A percentile compares a stretch with the other conserved stretches of the same genome.
Conservation (phyloP, 129 eudicot species). For the Logfia minima region DNA sequence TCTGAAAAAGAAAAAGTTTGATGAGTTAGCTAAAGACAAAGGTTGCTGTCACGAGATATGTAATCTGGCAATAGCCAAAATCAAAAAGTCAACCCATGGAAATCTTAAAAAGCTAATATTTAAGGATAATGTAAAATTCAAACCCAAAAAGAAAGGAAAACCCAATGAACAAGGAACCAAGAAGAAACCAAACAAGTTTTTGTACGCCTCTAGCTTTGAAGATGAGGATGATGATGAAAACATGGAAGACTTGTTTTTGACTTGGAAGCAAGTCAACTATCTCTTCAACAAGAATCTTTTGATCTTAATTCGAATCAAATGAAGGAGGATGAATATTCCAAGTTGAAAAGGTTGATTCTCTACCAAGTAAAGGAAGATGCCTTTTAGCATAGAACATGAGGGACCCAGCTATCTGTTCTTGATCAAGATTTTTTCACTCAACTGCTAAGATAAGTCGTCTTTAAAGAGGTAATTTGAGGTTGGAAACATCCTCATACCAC, state of each 20-base stretch:
- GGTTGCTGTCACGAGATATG: no score
- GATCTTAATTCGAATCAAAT: constrained; percentile 49
- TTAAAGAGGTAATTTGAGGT: constrained; percentile 49
- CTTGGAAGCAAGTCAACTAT: constrained; percentile 53
- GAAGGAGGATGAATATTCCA: constrained; percentile 35
- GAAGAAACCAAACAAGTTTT: no score
- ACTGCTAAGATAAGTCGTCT: constrained; percentile 52
- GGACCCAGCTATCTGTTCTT: constrained; percentile 59
- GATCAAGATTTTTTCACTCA: constrained; percentile 48
- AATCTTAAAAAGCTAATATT: no score
- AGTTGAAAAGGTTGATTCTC: constrained; percentile 42
- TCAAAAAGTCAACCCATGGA: no score
- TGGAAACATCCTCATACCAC: constrained; percentile 76
- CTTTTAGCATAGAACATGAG: constrained; percentile 58
- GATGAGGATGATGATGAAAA: no score
- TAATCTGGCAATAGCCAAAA: no score
- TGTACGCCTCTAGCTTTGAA: no score
- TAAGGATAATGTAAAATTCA: no score
- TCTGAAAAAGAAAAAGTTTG: no score
- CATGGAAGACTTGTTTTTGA: constrained; percentile 45
- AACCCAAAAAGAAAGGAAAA: no score
- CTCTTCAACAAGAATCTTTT: constrained; percentile 58
- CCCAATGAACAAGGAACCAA: no score
- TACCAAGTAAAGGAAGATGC: constrained; percentile 54
- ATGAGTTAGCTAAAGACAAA: no score